Evolutionary conservation across 345 rosid genomes (phyloP).

Genomic region (Gossypium rotundifolium): DNA sequence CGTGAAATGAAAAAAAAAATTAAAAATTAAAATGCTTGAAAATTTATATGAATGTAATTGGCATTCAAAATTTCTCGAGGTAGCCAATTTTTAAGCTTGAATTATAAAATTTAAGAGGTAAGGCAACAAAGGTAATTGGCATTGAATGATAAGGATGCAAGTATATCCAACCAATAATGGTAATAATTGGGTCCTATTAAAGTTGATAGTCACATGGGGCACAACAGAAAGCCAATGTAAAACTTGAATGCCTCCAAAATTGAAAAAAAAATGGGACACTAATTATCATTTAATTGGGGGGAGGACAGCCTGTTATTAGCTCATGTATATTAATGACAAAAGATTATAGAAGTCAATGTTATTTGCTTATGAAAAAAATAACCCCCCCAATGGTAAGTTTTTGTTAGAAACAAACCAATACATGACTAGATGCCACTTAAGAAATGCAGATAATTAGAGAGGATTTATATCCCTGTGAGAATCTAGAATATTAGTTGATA

Average conservation of each 20-base stretch:
- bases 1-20: too few relatives aligned
- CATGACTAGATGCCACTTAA: not conserved
- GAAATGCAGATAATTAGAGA: not conserved
- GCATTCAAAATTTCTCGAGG: too few relatives aligned
- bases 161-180: constrained; percentile 5
- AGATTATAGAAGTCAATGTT: not conserved
- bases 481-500: not conserved
- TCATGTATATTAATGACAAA: constrained; percentile 22
- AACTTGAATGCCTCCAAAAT: constrained; percentile 4
- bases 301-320: constrained; percentile 37
- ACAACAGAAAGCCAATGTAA: constrained; percentile 5
- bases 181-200: constrained; percentile 17
- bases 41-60: too few relatives aligned
- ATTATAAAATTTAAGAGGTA: not conserved
- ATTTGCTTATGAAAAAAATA: not conserved
- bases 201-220: constrained; percentile 35
- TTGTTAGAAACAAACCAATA: not conserved
- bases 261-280: not conserved
- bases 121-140: not conserved
- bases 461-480: not conserved
- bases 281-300: constrained; percentile 18
- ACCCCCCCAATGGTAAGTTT: not conserved
- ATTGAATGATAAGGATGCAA: constrained; percentile 10
- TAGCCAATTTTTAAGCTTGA: not conserved
- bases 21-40: too few relatives aligned